Evolutionary conservation across 345 rosid species (phyloP).

Genomic region (Lepidium aucheri): DNA sequence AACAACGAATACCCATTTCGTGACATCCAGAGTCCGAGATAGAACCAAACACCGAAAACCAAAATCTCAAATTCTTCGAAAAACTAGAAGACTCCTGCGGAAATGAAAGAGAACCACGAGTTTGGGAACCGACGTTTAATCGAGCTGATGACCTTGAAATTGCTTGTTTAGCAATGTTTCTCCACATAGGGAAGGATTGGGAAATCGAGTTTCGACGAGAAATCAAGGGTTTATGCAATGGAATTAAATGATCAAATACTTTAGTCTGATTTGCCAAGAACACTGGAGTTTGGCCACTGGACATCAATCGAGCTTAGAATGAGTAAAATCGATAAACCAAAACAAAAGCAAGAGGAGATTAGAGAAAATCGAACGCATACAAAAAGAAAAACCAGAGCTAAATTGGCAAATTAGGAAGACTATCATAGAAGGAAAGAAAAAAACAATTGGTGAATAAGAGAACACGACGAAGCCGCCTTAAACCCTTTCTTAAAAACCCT

Average conservation of each 20-base stretch:
- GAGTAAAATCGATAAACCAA: background rate
- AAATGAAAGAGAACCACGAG: slow-evolving; percentile 30
- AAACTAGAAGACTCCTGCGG: slow-evolving; percentile 29
- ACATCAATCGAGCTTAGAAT: slow-evolving; percentile 45
- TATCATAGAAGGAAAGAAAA: background rate
- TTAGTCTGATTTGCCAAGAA: slow-evolving; percentile 24
- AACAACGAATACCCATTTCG: slow-evolving; percentile 24
- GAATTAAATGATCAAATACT: slow-evolving; percentile 25
- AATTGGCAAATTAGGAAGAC: background rate
- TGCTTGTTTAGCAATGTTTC: slow-evolving; percentile 53
- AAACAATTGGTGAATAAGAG: slow-evolving; percentile 1
- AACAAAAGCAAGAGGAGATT: background rate
- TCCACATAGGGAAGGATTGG: slow-evolving; percentile 61
- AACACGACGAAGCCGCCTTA: slow-evolving; percentile 29
- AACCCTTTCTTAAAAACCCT: slow-evolving; percentile 26
- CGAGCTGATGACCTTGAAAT: slow-evolving; percentile 29
- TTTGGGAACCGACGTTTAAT: slow-evolving; percentile 9
- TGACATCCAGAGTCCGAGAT: slow-evolving; percentile 17
- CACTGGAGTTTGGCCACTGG: slow-evolving; percentile 35
- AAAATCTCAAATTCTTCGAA: slow-evolving; percentile 8
- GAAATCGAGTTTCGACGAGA: slow-evolving; percentile 8
- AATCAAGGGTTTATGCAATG: slow-evolving; percentile 24
- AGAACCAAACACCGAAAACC: slow-evolving; percentile 24
- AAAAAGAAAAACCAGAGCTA: background rate
- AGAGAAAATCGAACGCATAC: slow-evolving; percentile 6